A percentile compares a stretch with the other conserved stretches of the same genome.
Conservation (phyloP, 108 stramenopile species). For the Nitzschia inconspicua region DNA sequence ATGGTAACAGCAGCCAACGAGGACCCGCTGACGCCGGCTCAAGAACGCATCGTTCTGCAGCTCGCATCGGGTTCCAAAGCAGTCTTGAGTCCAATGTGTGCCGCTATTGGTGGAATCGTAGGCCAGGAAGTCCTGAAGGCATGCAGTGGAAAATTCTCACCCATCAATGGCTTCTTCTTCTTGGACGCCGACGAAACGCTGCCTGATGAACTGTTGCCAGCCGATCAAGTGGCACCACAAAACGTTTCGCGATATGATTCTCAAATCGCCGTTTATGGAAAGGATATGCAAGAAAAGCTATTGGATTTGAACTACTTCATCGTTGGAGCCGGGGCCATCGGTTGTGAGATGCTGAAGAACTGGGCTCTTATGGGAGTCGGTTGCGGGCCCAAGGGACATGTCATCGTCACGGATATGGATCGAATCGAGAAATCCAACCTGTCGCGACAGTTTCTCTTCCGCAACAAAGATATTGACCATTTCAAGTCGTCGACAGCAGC, state of each 20-base stretch:
- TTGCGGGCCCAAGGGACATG: slow-evolving; percentile 71
- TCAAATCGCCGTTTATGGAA: slow-evolving; percentile 83
- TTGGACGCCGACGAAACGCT: slow-evolving; percentile 94
- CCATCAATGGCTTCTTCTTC: slow-evolving; percentile 96
- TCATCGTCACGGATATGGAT: slow-evolving; percentile 99
- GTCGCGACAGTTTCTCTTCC: slow-evolving; percentile 96
- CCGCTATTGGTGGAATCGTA: slow-evolving; percentile 95
- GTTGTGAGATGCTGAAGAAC: slow-evolving; percentile 99
- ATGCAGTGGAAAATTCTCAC: slow-evolving; percentile 97
- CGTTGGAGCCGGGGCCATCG: slow-evolving; percentile 99
- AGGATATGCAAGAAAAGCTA: slow-evolving; percentile 71
- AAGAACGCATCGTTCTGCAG: slow-evolving; percentile 65
- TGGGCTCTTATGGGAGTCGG: slow-evolving; percentile 99
- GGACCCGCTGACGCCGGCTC: slow-evolving; percentile 32
- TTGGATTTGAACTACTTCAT: slow-evolving; percentile 85
- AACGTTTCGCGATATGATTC: slow-evolving; percentile 76
- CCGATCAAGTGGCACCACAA: slow-evolving; percentile 56
- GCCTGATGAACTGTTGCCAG: slow-evolving; percentile 73
- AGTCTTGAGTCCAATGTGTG: slow-evolving; percentile 92
- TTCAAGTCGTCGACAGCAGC: slow-evolving; percentile 94
- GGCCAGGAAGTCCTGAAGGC: slow-evolving; percentile 99
- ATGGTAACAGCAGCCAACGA: slow-evolving; percentile 29
- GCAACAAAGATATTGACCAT: slow-evolving; percentile 88
- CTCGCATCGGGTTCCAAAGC: slow-evolving; percentile 84
- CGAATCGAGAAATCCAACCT: slow-evolving; percentile 97